phyloP scores from a whole-genome alignment of 768 basidiomycete species.

The Rhodosporidiobolus sp. region DNA sequence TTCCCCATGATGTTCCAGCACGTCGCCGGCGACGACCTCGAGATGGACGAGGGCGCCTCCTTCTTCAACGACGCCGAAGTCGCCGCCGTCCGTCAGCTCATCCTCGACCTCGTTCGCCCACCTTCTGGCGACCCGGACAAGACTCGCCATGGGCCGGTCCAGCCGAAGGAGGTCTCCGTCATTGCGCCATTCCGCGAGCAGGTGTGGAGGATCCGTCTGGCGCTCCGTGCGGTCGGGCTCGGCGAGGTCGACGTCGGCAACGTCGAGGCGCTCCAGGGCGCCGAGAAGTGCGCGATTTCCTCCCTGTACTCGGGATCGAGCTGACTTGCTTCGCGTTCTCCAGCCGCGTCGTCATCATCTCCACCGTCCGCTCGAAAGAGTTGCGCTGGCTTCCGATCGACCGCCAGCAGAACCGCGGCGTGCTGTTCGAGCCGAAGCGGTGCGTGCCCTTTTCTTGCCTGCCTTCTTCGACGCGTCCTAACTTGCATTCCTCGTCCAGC shows the following conservation, averaged over 20 bases:
- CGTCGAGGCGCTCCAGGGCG: constrained; percentile 50
- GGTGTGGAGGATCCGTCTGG: constrained; percentile 48
- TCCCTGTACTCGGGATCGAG: background rate
- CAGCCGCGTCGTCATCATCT: constrained; percentile 43
- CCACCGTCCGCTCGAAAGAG: constrained; percentile 42
- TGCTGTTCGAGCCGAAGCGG: constrained; percentile 49
- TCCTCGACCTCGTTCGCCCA: constrained; percentile 32
- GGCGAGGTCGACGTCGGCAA: constrained; percentile 49
- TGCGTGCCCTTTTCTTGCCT: constrained; percentile 22
- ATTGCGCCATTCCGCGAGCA: constrained; percentile 51
- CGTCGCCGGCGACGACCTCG: constrained; percentile 45
- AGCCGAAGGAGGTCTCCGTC: constrained; percentile 47
- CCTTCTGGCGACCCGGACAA: background rate
- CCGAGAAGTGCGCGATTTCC: constrained; percentile 46
- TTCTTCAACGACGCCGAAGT: constrained; percentile 48
- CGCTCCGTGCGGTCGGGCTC: constrained; percentile 40
- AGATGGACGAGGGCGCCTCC: constrained; percentile 49
- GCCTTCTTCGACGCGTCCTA: background rate
- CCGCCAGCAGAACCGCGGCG: constrained; percentile 45
- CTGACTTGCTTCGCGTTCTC: background rate
- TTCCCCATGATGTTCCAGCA: constrained; percentile 48
- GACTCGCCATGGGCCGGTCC: constrained; percentile 33
- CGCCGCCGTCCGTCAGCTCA: constrained; percentile 30
- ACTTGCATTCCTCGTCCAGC: constrained; percentile 21
- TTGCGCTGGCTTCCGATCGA: constrained; percentile 46